Conservation (phyloP, 768 basidiomycete species). For the Phanerochaete carnosa region DNA sequence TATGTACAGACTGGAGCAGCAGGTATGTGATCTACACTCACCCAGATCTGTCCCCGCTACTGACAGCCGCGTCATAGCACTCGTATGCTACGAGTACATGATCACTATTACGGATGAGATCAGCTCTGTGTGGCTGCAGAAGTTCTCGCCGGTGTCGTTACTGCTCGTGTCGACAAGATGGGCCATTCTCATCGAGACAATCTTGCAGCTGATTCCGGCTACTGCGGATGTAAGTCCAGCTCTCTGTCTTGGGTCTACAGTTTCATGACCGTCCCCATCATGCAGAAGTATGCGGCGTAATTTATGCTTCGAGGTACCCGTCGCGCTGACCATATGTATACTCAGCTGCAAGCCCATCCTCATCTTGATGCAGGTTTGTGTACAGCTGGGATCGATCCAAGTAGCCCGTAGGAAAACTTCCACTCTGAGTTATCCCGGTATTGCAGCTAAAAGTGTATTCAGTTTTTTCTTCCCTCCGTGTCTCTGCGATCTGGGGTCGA, state of each 20-base stretch:
- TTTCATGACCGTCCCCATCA: not conserved
- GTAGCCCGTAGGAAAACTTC: not conserved
- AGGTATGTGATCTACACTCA: not conserved
- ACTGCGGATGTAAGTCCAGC: not conserved
- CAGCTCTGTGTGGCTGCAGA: not conserved
- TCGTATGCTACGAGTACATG: not conserved
- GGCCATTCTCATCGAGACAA: not conserved
- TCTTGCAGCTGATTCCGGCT: not conserved
- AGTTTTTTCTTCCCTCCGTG: slow-evolving; percentile 3
- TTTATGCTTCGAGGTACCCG: not conserved
- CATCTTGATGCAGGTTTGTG: not conserved
- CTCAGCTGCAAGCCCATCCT: not conserved
- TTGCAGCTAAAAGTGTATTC: not conserved
- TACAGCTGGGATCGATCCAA: not conserved
- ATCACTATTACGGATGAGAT: not conserved
- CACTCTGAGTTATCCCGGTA: not conserved
- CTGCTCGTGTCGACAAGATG: not conserved
- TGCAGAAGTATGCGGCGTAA: not conserved
- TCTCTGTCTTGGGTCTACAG: not conserved
- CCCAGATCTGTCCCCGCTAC: not conserved
- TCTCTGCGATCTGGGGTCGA: not conserved
- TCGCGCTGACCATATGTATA: not conserved
- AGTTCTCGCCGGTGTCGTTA: not conserved
- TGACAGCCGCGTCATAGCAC: not conserved
- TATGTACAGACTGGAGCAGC: not conserved